Conservation (phyloP, 352 stramenopile genomes). For the Globisporangium solare region DNA sequence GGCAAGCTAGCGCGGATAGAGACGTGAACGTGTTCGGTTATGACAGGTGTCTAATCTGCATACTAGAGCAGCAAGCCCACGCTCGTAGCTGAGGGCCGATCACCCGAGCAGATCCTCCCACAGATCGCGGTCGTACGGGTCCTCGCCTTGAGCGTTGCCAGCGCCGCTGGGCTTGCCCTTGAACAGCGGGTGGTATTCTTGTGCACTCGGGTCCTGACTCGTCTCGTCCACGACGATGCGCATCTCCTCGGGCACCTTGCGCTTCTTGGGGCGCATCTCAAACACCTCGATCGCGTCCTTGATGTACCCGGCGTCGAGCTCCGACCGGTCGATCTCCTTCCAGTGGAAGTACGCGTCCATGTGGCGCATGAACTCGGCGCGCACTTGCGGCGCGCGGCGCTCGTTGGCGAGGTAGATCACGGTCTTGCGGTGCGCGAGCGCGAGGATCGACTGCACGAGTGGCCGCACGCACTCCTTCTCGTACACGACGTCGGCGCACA, state of each 20-base stretch:
- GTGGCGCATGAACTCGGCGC: constrained; percentile 61
- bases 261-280: constrained; percentile 71
- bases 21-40: no score
- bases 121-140: constrained; percentile 62
- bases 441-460: constrained; percentile 74
- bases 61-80: no score
- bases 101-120: constrained; percentile 61
- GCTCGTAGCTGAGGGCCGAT: neutral
- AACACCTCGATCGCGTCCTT: constrained; percentile 80
- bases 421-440: constrained; percentile 72
- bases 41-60: no score
- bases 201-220: constrained; percentile 15
- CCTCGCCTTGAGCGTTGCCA: constrained; percentile 12
- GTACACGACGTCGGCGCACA: constrained; percentile 81
- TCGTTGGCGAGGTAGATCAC: constrained; percentile 79
- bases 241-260: constrained; percentile 69
- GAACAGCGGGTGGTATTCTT: constrained; percentile 43
- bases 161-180: constrained; percentile 14
- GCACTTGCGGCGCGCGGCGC: constrained; percentile 50
- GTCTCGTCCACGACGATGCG: constrained; percentile 29
- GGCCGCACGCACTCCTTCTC: constrained; percentile 73
- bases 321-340: constrained; percentile 52
- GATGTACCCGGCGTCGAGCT: constrained; percentile 61
- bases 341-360: constrained; percentile 72
- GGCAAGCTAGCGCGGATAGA: no score